Conservation (phyloP, 106 monocot species). For the Phalaenopsis equestris region DNA sequence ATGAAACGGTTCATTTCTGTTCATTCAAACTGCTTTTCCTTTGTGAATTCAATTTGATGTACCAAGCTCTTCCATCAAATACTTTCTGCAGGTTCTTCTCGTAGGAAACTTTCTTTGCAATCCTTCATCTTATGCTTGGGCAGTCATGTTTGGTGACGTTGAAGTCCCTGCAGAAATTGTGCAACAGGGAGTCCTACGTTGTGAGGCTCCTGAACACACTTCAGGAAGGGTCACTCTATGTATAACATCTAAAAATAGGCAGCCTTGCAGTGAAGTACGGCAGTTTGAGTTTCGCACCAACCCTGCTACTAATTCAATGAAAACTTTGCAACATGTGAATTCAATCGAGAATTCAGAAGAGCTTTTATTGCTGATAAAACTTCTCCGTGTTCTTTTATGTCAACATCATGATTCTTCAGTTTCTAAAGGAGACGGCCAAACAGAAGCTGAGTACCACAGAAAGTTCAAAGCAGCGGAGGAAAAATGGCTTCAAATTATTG, state of each 20-base stretch:
- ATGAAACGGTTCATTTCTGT: background rate
- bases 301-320: constrained; percentile 4
- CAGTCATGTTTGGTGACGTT: constrained; percentile 67
- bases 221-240: constrained; percentile 42
- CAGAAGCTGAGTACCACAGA: background rate
- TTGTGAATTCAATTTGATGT: background rate
- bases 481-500: constrained; percentile 8
- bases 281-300: constrained; percentile 47
- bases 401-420: constrained; percentile 10
- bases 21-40: background rate
- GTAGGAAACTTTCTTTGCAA: constrained; percentile 44
- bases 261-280: constrained; percentile 53
- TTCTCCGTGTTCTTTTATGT: constrained; percentile 33
- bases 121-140: constrained; percentile 40
- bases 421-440: background rate
- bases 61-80: constrained; percentile 1
- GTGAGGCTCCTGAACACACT: constrained; percentile 38
- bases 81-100: constrained; percentile 38
- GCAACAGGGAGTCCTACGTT: constrained; percentile 50
- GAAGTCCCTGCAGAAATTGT: constrained; percentile 61
- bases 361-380: constrained; percentile 30
- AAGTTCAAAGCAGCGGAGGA: constrained; percentile 5
- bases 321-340: constrained; percentile 1
- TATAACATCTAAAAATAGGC: constrained; percentile 48
- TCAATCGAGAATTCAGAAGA: constrained; percentile 24